Evolutionary conservation across 2,329 filamentous ascomycete genomes (phyloP).

Genomic region (Pseudogymnoascus sp.): DNA sequence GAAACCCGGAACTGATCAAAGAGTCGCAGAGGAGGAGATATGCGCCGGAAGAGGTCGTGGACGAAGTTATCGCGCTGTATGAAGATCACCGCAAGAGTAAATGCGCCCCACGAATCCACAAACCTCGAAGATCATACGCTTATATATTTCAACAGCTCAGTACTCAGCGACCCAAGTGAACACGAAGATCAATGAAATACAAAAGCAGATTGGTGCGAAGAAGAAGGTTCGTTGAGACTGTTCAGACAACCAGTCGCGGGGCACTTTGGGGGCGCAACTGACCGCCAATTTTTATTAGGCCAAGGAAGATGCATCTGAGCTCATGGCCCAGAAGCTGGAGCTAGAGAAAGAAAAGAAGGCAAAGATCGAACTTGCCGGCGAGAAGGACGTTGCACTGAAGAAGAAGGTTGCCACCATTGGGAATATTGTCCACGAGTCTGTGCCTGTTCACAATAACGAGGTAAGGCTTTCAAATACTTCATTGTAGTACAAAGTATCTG

Average conservation of each 20-base stretch:
- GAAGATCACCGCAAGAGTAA: conserved; percentile 74
- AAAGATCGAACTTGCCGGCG: conserved; percentile 63
- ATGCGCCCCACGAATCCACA: conserved; percentile 18
- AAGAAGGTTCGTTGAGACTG: conserved; percentile 59
- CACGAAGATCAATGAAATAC: conserved; percentile 76
- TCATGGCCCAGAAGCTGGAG: conserved; percentile 69
- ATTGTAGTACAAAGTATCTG: not conserved
- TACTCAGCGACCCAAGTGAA: conserved; percentile 75
- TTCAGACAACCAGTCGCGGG: not conserved
- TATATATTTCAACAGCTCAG: conserved; percentile 42
- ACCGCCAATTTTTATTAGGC: conserved; percentile 38
- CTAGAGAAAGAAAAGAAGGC: conserved; percentile 77
- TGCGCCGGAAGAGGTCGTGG: conserved; percentile 75
- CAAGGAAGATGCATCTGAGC: conserved; percentile 78
- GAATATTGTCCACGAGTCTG: conserved; percentile 84
- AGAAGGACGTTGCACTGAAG: conserved; percentile 68
- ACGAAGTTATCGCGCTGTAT: conserved; percentile 81
- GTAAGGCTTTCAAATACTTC: conserved; percentile 31
- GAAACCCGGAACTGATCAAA: conserved; percentile 83
- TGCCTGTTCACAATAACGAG: conserved; percentile 77
- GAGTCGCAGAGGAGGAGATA: conserved; percentile 80
- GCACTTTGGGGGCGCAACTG: not conserved
- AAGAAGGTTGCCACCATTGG: conserved; percentile 78
- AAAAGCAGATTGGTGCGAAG: conserved; percentile 84
- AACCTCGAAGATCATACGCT: conserved; percentile 9